Evolutionary conservation across 176 grass and related monocot genomes (phyloP).

Genomic region (Calamus simplicifolius): DNA sequence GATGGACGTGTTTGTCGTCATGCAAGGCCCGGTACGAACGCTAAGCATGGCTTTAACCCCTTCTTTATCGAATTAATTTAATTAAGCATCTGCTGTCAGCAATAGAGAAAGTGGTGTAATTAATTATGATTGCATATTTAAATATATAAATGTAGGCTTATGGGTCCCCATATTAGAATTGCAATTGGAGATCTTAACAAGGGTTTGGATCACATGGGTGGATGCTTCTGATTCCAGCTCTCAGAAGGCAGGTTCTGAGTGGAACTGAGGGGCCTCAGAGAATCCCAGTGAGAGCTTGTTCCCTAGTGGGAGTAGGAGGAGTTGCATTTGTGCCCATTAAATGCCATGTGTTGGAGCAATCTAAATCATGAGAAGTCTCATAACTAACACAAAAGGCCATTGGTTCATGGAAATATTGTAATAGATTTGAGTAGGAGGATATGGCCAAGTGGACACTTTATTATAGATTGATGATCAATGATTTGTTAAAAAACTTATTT

Average conservation of each 20-base stretch:
- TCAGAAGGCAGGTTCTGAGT: background rate
- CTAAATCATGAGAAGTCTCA: background rate
- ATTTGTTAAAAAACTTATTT: background rate
- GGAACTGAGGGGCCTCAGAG: background rate
- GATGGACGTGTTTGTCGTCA: background rate
- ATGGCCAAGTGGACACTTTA: background rate
- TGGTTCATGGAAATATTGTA: background rate
- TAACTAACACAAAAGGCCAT: background rate
- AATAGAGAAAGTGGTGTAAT: background rate
- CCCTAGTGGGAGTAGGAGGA: background rate
- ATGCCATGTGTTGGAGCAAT: background rate
- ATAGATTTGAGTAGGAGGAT: background rate
- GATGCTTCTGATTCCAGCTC: slow-evolving; percentile 1
- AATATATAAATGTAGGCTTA: background rate
- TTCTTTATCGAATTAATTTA: background rate
- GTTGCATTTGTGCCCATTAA: background rate
- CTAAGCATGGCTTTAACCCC: background rate
- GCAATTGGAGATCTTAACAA: background rate
- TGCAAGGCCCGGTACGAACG: background rate
- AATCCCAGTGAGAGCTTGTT: slow-evolving; percentile 1
- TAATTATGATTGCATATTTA: too few species aligned
- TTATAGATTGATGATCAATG: background rate
- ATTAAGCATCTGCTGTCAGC: slow-evolving; percentile 1
- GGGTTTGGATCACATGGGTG: slow-evolving; percentile 1
- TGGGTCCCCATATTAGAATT: background rate